Evolutionary conservation across 1,284 basidiomycete species (phyloP).

Genomic region (Tilletia horrida): DNA sequence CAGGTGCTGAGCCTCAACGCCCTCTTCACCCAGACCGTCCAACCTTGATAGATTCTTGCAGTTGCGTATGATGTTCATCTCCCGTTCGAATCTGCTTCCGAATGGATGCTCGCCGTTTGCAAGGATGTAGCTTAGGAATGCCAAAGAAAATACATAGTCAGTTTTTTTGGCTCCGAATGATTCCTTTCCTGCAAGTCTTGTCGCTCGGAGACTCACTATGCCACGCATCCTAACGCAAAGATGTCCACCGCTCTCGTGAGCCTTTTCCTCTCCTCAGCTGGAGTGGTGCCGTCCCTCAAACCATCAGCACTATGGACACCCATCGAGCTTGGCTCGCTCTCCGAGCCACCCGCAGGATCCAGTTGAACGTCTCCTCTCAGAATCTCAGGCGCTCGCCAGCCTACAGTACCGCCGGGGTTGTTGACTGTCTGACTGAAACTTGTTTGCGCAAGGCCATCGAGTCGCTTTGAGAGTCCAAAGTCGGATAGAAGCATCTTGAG

Average conservation of each 20-base stretch:
- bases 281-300: slow-evolving; percentile 12
- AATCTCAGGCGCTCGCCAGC: slow-evolving; percentile 54
- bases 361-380: slow-evolving; percentile 43
- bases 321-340: slow-evolving; percentile 32
- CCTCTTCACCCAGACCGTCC: slow-evolving; percentile 47
- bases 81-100: slow-evolving; percentile 50
- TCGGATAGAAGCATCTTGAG: slow-evolving; percentile 54
- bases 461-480: slow-evolving; percentile 52
- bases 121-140: slow-evolving; percentile 45
- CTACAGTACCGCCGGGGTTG: slow-evolving; percentile 51
- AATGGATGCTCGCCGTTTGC: slow-evolving; percentile 52
- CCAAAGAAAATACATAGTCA: too few relatives aligned
- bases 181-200: not conserved
- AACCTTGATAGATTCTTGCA: slow-evolving; percentile 38
- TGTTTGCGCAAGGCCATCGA: slow-evolving; percentile 50
- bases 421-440: slow-evolving; percentile 53
- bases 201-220: slow-evolving; percentile 28
- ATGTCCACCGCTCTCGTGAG: slow-evolving; percentile 52
- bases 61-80: slow-evolving; percentile 52
- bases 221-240: slow-evolving; percentile 52
- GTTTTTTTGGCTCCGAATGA: not conserved
- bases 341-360: slow-evolving; percentile 31
- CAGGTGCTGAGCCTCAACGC: slow-evolving; percentile 49
- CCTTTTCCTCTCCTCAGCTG: slow-evolving; percentile 32
- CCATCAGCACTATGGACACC: slow-evolving; percentile 18